Base-by-base conservation (phyloP, 768 basidiomycete species). In the Paxillus ammoniavirescens region DNA sequence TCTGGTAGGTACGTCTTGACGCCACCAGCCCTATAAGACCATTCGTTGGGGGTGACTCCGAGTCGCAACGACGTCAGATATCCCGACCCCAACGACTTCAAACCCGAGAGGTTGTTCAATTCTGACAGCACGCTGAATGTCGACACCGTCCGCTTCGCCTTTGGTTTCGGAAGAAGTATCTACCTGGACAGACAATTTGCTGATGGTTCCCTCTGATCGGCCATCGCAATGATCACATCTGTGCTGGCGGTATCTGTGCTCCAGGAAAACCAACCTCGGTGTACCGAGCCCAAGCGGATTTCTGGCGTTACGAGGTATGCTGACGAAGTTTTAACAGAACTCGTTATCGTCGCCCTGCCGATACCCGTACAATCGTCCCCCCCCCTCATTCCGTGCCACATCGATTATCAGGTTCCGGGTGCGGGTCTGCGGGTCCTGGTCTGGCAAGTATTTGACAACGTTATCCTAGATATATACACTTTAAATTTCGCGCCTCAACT, bases 71-170 rank as follows among this genome's bases (percentile, higher is more conserved):
- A 62, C 21, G 52, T 55, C 5, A 58, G 69, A 8, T 78, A 73
- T 49, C 49, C 62, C 0, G 57, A 77, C 36, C 73, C 77, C 0
- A 49, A 67, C 8, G 54, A 52, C 8, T 77, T 75, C 59, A 54
- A 60, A 12, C 76, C 76, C 3, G 67, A 71, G 7, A 62, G 75
- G 1, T 77, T 69, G 49, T 57, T 77, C 12, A 51, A 30, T 1
- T 6, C 52, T 0, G 45, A 46, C 2, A 45, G 45, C 13, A 31
- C 15, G 15, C 28, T 53, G 23, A 53, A 33, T 23, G 36, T 30
- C 23, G 52, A 53, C 18, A 53, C 33, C 2, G 52, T 53, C 15
- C 13, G 37, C 46, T 41, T 38, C 28, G 38, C 40, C 13, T 53
- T 46, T 15, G 52, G 52, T 9, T 53, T 53, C 36, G 52, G 52